A percentile compares a stretch with the other conserved stretches of the same genome.
These are phyloP conservation scores for Lavandula angustifolia DNA, from an alignment of 257 asterid genomes.

Conservation along the genomic window DNA sequence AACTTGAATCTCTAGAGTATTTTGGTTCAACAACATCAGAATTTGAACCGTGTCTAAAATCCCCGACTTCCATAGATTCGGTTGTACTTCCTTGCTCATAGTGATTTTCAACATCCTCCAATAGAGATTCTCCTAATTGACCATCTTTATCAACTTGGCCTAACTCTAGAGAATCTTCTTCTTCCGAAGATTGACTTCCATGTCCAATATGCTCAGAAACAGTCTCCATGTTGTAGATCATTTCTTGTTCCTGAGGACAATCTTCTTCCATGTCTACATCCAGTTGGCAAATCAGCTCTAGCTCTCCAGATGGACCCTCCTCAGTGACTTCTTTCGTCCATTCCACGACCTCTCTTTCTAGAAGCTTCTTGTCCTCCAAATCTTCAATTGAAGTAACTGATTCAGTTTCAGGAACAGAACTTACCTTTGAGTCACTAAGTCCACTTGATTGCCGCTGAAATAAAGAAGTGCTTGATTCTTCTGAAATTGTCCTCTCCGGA, in stretches of 20 bases:
- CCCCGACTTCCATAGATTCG: constrained; percentile 24
- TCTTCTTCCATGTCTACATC: constrained; percentile 36
- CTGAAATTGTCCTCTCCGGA: constrained; percentile 52
- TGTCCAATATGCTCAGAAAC: constrained; percentile 60
- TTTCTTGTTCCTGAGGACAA: constrained; percentile 38
- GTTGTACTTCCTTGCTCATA: constrained; percentile 20
- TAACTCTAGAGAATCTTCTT: constrained; percentile 41
- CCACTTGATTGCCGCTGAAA: constrained; percentile 72
- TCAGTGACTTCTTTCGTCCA: constrained; percentile 26
- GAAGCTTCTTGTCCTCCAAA: constrained; percentile 47
- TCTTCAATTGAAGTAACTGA: constrained; percentile 67
- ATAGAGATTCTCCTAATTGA: constrained; percentile 28
- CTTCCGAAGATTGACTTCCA: constrained; percentile 70
- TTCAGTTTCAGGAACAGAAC: constrained; percentile 76
- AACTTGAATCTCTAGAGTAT: constrained; percentile 51
- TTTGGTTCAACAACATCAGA: constrained; percentile 32
- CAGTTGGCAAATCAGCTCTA: constrained; percentile 22
- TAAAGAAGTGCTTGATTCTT: constrained; percentile 57
- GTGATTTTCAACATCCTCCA: constrained; percentile 25
- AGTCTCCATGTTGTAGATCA: constrained; percentile 41
- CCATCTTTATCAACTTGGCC: constrained; percentile 40
- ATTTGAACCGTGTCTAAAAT: constrained; percentile 18
- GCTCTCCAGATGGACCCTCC: constrained; percentile 26
- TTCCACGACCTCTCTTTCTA: constrained; percentile 33
- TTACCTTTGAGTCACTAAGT: constrained; percentile 77